Base-by-base conservation (phyloP, 495 filamentous ascomycete species). In the Hyphodiscus hymeniophilus region DNA sequence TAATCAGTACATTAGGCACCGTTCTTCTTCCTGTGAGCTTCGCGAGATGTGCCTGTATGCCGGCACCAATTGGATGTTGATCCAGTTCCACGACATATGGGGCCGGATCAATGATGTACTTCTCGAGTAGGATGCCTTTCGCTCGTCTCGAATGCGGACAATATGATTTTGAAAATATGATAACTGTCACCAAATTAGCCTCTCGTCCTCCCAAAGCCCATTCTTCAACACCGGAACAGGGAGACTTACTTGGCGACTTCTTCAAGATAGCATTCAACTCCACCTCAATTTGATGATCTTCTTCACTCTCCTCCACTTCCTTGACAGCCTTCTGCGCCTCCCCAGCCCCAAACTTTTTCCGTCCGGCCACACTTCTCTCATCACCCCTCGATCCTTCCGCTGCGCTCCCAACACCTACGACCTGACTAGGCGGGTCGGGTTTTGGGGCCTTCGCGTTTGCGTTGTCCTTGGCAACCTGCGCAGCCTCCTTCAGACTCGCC, bases 161-260 rank as follows among this genome's bases (percentile, higher is more conserved):
- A 66, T 87, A 94, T 1, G 84, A 79, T 65, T 97, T 97, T 45
- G 88, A 94, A 70, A 97, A 96, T 43, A 98, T 87, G 58, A 96
- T 86, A 41, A 96, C 85, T 89, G 58, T 24, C 38, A n/a, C 15
- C 12, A 64, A 38, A 57, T 36, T 57, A 50, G 41, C 7, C 26
- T 35, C 34, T 43, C 26, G 33, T 28, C 35, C 28, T 15, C 22
- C 21, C 33, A 8, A 30, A 38, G 32, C 11, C 38, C 16, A 43
- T 17, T 31, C 21, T 22, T 34, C 21, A 44, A 33, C 22, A 20
- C 15, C 22, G 42, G 20, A 22, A 16, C 5, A 16, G 22, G 31
- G 45, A 18, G 31, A 68, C 78, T 55, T 77, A 91, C 88, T 80
- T 46, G 89, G 87, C 21, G 86, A 77, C 49, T 79, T 79, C 69